Evolutionary conservation across 371 early-diverging fungal genomes (phyloP), one percentile per base, ranked within the genome.

Genomic region (Saksenaea vasiformis): DNA sequence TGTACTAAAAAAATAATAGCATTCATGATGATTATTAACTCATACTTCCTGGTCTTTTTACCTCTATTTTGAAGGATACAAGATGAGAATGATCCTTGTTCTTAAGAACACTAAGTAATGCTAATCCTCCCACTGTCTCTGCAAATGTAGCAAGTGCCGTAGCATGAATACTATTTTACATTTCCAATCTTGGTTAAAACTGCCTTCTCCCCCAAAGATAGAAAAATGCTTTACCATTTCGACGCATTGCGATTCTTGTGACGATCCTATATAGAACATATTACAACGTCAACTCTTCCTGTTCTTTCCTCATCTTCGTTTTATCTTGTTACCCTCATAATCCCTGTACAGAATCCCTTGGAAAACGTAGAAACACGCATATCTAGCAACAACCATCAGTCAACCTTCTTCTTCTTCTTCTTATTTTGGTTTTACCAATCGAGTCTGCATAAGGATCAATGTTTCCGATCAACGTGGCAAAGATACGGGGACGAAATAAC

Each of bases 111-210:
- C 84, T 83, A 13, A 41, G 58, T 4, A 84, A 64, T 0, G 83
- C 84, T 27, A 87, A 73, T 37, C 77, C 80, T 15, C 87, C 85
- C 5, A 85, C 79, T n/a, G 84, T 84, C 54, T 87, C 85, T 2
- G 85, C 84, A 75, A 87, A 84, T n/a, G 85, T 85, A 39, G 82
- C 76, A 27, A 87, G 65, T 15, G 87, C 87, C 8, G 83, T 82
- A 15, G 84, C 78, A 67, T 84, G 85, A 15, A 85, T 81, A 54
- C 86, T 81, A 55, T n/a, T n/a, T n/a, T n/a, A n/a, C n/a, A n/a
- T n/a, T n/a, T n/a, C n/a, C n/a, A n/a, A n/a, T n/a, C n/a, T n/a
- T n/a, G n/a, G n/a, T n/a, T n/a, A n/a, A n/a, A n/a, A n/a, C n/a
- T n/a, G n/a, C n/a, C n/a, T n/a, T n/a, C n/a, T n/a, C n/a, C n/a